Evolutionary conservation across 23 red algal genomes (phyloP).

Genomic region (Gracilaria domingensis): DNA sequence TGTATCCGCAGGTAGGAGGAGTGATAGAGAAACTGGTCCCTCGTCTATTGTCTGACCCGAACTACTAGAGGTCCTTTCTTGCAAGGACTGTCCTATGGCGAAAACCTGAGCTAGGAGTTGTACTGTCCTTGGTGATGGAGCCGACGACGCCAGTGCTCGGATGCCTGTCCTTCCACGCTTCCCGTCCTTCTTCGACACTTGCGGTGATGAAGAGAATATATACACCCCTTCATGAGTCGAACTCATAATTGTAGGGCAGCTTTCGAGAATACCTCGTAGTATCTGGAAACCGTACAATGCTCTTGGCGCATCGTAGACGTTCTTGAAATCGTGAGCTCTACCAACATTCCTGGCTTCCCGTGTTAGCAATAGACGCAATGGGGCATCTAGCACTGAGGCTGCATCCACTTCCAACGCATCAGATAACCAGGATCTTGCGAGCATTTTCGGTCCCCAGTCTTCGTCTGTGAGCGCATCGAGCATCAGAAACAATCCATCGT

Average conservation of each 20-base stretch:
- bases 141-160: slow-evolving; percentile 32
- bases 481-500: slow-evolving; percentile 72
- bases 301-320: slow-evolving; percentile 68
- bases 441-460: slow-evolving; percentile 79
- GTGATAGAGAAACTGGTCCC: slow-evolving; percentile 41
- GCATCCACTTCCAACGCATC: slow-evolving; percentile 70
- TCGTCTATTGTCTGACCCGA: not conserved
- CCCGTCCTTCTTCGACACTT: slow-evolving; percentile 36
- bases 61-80: not conserved
- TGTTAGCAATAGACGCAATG: slow-evolving; percentile 62
- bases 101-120: slow-evolving; percentile 51
- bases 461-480: slow-evolving; percentile 70
- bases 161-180: slow-evolving; percentile 62
- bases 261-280: slow-evolving; percentile 66
- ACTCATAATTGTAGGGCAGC: slow-evolving; percentile 38
- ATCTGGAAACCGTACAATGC: slow-evolving; percentile 72
- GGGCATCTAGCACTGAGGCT: slow-evolving; percentile 68
- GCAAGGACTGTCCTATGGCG: not conserved
- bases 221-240: slow-evolving; percentile 37
- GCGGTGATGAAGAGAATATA: slow-evolving; percentile 20
- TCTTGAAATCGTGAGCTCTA: slow-evolving; percentile 23
- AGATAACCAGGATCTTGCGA: slow-evolving; percentile 69
- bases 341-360: slow-evolving; percentile 44
- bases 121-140: slow-evolving; percentile 51
- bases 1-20: slow-evolving; percentile 51